phyloP scores from a whole-genome alignment of 2,329 filamentous ascomycete genomes.

The Neoarthrinium moseri region DNA sequence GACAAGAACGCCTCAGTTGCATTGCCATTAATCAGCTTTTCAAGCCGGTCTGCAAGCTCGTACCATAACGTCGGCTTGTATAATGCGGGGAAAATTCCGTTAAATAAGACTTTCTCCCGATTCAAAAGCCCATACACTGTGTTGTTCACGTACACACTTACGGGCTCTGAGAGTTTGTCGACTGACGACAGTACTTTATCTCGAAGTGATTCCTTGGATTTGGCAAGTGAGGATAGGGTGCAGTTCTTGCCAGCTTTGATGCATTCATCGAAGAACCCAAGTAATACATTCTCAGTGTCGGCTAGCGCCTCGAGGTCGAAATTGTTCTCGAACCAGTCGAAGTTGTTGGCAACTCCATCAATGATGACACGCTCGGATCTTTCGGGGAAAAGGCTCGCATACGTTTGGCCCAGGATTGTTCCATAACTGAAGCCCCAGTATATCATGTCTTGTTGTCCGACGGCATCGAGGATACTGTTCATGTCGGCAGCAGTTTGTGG shows the following conservation, averaged over 20 bases:
- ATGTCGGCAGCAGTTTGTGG: slow-evolving; percentile 48
- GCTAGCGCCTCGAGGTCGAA: slow-evolving; percentile 34
- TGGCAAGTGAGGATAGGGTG: slow-evolving; percentile 34
- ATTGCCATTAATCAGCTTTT: slow-evolving; percentile 36
- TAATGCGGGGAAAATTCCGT: slow-evolving; percentile 36
- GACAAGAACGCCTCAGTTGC: slow-evolving; percentile 34
- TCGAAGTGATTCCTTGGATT: slow-evolving; percentile 32
- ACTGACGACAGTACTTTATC: slow-evolving; percentile 31
- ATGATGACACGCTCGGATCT: slow-evolving; percentile 22
- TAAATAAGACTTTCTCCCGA: slow-evolving; percentile 31
- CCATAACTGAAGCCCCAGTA: slow-evolving; percentile 24
- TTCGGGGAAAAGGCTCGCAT: slow-evolving; percentile 25
- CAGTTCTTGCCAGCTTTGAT: slow-evolving; percentile 46
- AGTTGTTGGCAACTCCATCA: slow-evolving; percentile 11
- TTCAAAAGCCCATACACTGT: slow-evolving; percentile 37
- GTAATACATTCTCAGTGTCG: slow-evolving; percentile 42
- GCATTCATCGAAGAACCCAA: slow-evolving; percentile 44
- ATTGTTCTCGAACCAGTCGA: slow-evolving; percentile 30
- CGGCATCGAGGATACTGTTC: slow-evolving; percentile 45
- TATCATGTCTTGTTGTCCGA: slow-evolving; percentile 46
- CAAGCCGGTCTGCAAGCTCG: slow-evolving; percentile 31
- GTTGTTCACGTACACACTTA: slow-evolving; percentile 41
- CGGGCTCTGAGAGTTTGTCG: slow-evolving; percentile 32
- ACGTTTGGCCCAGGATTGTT: slow-evolving; percentile 24
- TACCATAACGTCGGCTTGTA: slow-evolving; percentile 38